Percentiles rank a stretch among this genome's conserved stretches.
Evolutionary conservation across 768 basidiomycete genomes (phyloP).

Genomic region (Russula earlei): DNA sequence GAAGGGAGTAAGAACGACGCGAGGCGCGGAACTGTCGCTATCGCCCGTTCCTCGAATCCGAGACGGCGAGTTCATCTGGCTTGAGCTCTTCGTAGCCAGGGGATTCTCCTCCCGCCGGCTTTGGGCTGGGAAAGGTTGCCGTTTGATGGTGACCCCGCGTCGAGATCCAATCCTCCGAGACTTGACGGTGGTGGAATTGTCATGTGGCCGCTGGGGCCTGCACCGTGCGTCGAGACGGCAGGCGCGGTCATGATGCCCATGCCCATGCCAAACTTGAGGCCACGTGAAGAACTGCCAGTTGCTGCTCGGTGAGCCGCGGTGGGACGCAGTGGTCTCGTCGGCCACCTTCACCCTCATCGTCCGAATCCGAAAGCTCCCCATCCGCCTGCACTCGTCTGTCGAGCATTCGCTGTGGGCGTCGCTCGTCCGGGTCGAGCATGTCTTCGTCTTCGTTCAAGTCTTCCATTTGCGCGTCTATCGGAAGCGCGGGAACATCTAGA

Average conservation of each 20-base stretch:
- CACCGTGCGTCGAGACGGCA: conserved; percentile 50
- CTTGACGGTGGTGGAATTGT: conserved; percentile 15
- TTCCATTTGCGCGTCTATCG: conserved; percentile 78
- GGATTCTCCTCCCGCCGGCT: conserved; percentile 1
- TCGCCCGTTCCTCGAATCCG: conserved; percentile 19
- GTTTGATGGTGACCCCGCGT: conserved; percentile 7
- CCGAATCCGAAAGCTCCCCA: conserved; percentile 90
- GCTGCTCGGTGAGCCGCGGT: conserved; percentile 33
- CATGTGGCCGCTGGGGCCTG: conserved; percentile 48
- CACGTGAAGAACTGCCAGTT: conserved; percentile 29
- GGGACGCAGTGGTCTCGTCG: conserved; percentile 57
- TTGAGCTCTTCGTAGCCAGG: conserved; percentile 8
- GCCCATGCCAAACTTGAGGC: conserved; percentile 50
- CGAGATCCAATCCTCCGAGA: conserved; percentile 15
- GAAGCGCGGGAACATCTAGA: conserved; percentile 72
- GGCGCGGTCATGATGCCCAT: conserved; percentile 66
- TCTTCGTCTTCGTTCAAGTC: conserved; percentile 80
- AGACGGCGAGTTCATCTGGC: conserved; percentile 15
- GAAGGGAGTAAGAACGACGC: not conserved
- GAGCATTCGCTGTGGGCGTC: conserved; percentile 65
- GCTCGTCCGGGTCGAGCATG: conserved; percentile 62
- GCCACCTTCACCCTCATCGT: conserved; percentile 91
- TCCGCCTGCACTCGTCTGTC: conserved; percentile 79
- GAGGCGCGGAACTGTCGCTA: not conserved
- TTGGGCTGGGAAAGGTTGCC: not conserved